Conservation (phyloP, 495 filamentous ascomycete genomes). For the Tuber indicum region DNA sequence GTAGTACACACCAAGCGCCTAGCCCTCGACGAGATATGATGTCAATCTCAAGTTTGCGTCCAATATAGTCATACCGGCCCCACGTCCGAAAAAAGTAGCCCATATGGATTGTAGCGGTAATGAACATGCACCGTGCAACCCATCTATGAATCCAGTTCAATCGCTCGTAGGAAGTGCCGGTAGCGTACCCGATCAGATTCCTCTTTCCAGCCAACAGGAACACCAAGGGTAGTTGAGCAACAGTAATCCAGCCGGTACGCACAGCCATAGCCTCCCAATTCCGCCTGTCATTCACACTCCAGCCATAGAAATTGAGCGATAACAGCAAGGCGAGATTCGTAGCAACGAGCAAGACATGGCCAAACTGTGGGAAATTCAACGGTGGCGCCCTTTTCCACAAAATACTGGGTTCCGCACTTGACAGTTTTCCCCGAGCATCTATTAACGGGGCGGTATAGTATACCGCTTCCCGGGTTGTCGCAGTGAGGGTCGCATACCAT, state of each 20-base stretch:
- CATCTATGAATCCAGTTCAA: conserved; percentile 83
- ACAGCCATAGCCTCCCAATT: conserved; percentile 68
- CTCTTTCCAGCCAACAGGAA: conserved; percentile 73
- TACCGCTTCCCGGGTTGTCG: conserved; percentile 59
- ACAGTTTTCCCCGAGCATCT: conserved; percentile 14
- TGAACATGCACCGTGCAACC: conserved; percentile 65
- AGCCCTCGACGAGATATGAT: conserved; percentile 62
- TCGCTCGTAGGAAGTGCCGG: conserved; percentile 64
- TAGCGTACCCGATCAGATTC: conserved; percentile 63
- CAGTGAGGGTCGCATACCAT: conserved; percentile 61
- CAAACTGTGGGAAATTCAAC: conserved; percentile 52
- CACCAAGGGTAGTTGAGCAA: conserved; percentile 75
- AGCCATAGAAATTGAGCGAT: conserved; percentile 46
- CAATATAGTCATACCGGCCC: conserved; percentile 58
- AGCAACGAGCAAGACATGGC: conserved; percentile 51
- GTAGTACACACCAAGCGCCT: conserved; percentile 64
- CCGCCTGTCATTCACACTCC: conserved; percentile 41
- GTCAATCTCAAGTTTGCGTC: conserved; percentile 56
- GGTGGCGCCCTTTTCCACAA: conserved; percentile 41
- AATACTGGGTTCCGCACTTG: conserved; percentile 1
- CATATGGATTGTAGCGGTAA: conserved; percentile 69
- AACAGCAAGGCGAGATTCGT: conserved; percentile 56
- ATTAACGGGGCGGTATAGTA: conserved; percentile 54
- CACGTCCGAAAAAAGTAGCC: conserved; percentile 65
- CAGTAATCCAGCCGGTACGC: conserved; percentile 66